Evolutionary conservation across 1,284 basidiomycete species (phyloP).

Genomic region (Vanrija sp.): DNA sequence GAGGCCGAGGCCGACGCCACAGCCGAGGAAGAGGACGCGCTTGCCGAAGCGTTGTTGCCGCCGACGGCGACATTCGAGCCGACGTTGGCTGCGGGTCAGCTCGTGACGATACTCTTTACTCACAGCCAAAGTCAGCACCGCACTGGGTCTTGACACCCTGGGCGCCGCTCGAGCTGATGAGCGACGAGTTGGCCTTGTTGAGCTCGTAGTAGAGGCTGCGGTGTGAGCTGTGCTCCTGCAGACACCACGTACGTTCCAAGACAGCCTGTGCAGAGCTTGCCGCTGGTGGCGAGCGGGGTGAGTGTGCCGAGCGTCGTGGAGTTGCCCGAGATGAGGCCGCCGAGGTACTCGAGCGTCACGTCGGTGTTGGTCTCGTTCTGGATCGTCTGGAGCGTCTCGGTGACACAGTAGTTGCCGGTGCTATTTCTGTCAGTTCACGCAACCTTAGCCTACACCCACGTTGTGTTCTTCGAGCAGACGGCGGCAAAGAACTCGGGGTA

Average conservation of each 20-base stretch:
- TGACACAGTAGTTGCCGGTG: constrained; percentile 37
- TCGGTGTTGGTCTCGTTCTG: constrained; percentile 29
- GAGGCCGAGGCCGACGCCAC: no score
- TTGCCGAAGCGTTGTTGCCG: no score
- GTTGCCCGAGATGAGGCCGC: constrained; percentile 26
- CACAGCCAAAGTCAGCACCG: constrained; percentile 36
- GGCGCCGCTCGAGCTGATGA: constrained; percentile 27
- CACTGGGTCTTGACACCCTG: constrained; percentile 28
- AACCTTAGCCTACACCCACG: constrained; percentile 36
- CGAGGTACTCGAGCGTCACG: constrained; percentile 25
- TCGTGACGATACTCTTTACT: background rate
- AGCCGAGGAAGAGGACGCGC: no score
- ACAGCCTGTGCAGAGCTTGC: constrained; percentile 42
- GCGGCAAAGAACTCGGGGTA: constrained; percentile 37
- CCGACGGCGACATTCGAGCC: background rate
- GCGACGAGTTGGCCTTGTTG: constrained; percentile 28
- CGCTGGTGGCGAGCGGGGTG: constrained; percentile 16
- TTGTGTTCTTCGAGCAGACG: constrained; percentile 36
- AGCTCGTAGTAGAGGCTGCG: constrained; percentile 37
- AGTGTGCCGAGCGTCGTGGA: constrained; percentile 13
- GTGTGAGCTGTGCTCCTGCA: background rate
- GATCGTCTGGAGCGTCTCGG: constrained; percentile 31
- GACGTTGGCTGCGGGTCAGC: background rate
- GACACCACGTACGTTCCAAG: background rate
- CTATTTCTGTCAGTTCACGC: constrained; percentile 15